Percentiles rank a stretch among this genome's conserved stretches.
phyloP scores from a whole-genome alignment of 164 flowering plant genomes.

The Vitis vinifera region DNA sequence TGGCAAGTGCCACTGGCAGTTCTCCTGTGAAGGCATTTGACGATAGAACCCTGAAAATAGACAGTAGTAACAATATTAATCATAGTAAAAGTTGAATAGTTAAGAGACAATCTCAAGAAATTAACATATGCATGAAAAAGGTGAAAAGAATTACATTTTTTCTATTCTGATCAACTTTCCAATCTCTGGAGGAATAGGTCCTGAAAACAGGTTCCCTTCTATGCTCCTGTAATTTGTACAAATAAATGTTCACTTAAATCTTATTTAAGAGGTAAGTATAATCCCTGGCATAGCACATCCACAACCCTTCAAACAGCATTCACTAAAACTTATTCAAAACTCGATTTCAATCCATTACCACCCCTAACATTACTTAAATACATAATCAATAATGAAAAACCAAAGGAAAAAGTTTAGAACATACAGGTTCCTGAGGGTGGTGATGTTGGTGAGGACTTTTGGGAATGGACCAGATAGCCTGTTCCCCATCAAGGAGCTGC shows the following conservation, averaged over 20 bases:
- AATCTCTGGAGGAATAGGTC: slow-evolving; percentile 53
- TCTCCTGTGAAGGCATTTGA: slow-evolving; percentile 71
- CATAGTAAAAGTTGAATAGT: too few species aligned
- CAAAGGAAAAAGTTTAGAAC: slow-evolving; percentile 18
- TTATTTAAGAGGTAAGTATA: too few species aligned
- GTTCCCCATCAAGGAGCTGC: slow-evolving; percentile 83
- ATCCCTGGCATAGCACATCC: too few species aligned
- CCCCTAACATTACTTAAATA: background rate
- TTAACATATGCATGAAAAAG: background rate
- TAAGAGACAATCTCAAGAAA: background rate
- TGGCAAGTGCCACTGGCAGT: slow-evolving; percentile 53
- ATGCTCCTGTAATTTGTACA: slow-evolving; percentile 34
- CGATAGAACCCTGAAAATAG: slow-evolving; percentile 44
- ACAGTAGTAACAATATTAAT: background rate
- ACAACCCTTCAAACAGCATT: too few species aligned
- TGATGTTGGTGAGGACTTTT: slow-evolving; percentile 50
- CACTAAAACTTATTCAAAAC: too few species aligned
- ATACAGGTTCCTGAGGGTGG: slow-evolving; percentile 67
- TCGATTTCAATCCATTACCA: too few species aligned
- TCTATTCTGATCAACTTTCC: slow-evolving; percentile 49
- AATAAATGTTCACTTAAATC: background rate
- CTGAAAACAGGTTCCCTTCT: slow-evolving; percentile 59
- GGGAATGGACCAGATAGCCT: slow-evolving; percentile 79
- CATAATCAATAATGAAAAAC: background rate
- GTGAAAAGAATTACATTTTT: slow-evolving; percentile 41